Evolutionary conservation across 371 early-diverging fungal species (phyloP), one percentile per base, ranked within the genome.

Genomic region (Mucor mucedo): DNA sequence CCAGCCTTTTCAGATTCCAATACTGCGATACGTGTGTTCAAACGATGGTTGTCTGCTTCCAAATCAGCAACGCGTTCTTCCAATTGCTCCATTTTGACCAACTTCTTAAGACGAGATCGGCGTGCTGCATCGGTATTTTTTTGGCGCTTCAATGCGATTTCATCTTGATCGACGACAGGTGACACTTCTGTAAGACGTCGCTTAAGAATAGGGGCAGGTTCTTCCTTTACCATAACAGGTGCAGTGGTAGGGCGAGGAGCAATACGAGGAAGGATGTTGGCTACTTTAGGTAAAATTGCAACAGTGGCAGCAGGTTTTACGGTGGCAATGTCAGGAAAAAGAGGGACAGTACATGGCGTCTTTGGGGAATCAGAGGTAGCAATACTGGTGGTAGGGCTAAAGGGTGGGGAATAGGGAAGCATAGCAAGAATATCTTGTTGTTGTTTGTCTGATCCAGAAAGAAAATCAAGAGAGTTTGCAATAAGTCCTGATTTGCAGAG

Each of bases 111-210:
- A 44, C 97, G 89, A 35, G 94, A 93, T 57, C 97, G 93, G 47
- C 96, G 89, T 30, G 97, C 97, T 4, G 97, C 96, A 72, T 95
- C 95, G 10, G 95, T 96, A 79, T 96, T 96, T 83, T 90, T 92
- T 62, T 87, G 87, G 55, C 93, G 88, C 77, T 93, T 93, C 40
- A 88, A 78, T 5, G 86, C 82, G 41, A 90, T 76, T 69, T 89
- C 91, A 39, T 90, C 88, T 61, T 65, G 69, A 65, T 84, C 69
- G 54, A 11, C 58, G 27, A 39, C 58, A 47, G 21, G 8, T 7
- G 27, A 2, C 8, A 21, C n/a, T 47, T 47, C 62, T 8, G 62
- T 62, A 44, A 67, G 47, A 16, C 59, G 65, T 5, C 39, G 28
- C 5, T 49, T 14, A 8, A n/a, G 28, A 1, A 14, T 39, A 21